These are phyloP conservation scores for Stephanodiscus triporus DNA, from an alignment of 108 stramenopile species.

Conservation along the genomic window DNA sequence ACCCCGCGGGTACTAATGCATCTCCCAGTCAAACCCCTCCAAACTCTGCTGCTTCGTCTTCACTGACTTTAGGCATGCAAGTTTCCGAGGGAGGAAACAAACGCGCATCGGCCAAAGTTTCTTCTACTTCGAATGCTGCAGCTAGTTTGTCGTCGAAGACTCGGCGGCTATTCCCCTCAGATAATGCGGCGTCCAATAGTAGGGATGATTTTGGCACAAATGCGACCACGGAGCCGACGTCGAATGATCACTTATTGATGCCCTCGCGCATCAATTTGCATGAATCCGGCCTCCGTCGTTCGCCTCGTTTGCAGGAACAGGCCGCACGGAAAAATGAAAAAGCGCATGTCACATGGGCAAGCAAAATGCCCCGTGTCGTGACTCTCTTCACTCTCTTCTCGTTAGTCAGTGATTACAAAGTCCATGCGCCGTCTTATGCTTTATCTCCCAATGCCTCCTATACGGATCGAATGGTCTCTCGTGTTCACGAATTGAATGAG, in stretches of 20 bases:
- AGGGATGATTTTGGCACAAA: not conserved
- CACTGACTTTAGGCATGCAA: too few relatives aligned
- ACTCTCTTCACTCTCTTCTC: not conserved
- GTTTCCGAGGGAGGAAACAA: conserved; percentile 20
- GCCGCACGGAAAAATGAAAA: not conserved
- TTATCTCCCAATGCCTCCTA: not conserved
- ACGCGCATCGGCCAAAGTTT: not conserved
- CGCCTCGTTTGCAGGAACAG: not conserved
- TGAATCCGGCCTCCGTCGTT: conserved; percentile 8
- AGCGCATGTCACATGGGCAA: not conserved
- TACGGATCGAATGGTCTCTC: not conserved
- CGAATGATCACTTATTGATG: not conserved
- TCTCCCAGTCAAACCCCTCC: too few relatives aligned
- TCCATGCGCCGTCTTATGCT: not conserved
- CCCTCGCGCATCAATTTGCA: conserved; percentile 2
- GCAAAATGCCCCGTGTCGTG: not conserved
- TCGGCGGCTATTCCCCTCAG: not conserved
- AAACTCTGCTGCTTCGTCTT: too few relatives aligned
- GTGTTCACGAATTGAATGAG: conserved; percentile 9
- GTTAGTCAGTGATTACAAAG: not conserved
- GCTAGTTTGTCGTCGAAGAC: not conserved
- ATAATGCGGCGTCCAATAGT: not conserved
- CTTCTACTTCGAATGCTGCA: conserved; percentile 1
- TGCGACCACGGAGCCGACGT: not conserved
- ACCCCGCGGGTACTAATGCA: not conserved